Conservation (phyloP, 2,329 filamentous ascomycete species). For the Parascedosporium putredinis region DNA sequence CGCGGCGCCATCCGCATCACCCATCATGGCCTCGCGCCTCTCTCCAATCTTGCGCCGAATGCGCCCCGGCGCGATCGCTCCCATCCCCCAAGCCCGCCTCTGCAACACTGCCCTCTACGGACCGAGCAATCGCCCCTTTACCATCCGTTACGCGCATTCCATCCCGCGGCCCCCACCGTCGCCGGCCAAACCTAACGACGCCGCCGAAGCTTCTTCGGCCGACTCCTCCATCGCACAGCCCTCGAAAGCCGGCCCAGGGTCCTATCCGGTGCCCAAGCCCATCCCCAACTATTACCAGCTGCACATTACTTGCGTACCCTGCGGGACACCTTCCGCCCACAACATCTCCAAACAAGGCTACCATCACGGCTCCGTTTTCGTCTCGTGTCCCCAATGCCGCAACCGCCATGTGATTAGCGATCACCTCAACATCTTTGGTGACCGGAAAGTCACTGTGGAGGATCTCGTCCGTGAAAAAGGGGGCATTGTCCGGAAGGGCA, state of each 20-base stretch:
- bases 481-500: slow-evolving; percentile 60
- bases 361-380: slow-evolving; percentile 78
- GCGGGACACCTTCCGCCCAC: slow-evolving; percentile 70
- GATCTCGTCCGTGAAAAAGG: slow-evolving; percentile 70
- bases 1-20: no score
- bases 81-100: background rate
- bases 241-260: slow-evolving; percentile 12
- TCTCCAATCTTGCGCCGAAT: slow-evolving; percentile 7
- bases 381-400: slow-evolving; percentile 77
- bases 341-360: slow-evolving; percentile 89
- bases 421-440: slow-evolving; percentile 69
- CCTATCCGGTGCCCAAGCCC: slow-evolving; percentile 20
- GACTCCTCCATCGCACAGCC: slow-evolving; percentile 12
- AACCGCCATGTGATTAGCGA: slow-evolving; percentile 89
- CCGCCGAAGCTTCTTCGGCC: slow-evolving; percentile 1
- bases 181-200: background rate
- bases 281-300: slow-evolving; percentile 68
- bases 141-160: slow-evolving; percentile 2
- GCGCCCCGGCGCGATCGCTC: no score
- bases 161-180: background rate
- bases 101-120: background rate
- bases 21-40: slow-evolving; percentile 7
- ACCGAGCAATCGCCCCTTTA: no score
- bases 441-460: slow-evolving; percentile 60
- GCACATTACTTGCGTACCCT: slow-evolving; percentile 87